Base-by-base conservation (phyloP, 108 stramenopile species). In the Schizochytrium sp. region DNA sequence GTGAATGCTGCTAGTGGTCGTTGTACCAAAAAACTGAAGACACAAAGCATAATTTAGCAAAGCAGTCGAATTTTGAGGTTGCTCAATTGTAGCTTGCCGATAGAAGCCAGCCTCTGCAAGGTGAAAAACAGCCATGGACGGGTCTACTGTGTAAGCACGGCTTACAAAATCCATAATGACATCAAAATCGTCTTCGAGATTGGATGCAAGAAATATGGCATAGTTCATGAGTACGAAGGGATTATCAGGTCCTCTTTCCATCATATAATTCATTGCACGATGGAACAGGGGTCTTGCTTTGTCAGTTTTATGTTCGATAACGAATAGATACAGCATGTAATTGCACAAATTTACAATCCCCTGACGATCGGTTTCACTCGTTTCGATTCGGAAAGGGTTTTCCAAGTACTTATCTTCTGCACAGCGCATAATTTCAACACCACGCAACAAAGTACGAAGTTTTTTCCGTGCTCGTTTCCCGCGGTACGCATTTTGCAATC, bases 311-410 rank as follows among this genome's bases (percentile, higher is more conserved):
- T 83, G 76, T n/a, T 83, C 76, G 3, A 83, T 83, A 10, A 28
- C 53, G 76, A 38, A 40, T 0, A 83, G 28, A 42, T 55, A 55
- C 8, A 83, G 28, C 76, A 83, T 83, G 3, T 83, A 83, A 53
- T 83, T 83, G 3, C 76, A 83, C 8, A 83, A 50, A 53, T 83
- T 83, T 47, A 83, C 76, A 42, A 83, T 83, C n/a, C 76, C 76
- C 55, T 55, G 50, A 38, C 15, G 47, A 28, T 83, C 47, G n/a
- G 76, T 83, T 38, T 40, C 76, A 38, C 53, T 83, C 50, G 47
- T 83, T 53, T 83, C 76, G 47, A 55, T 10, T n/a, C 47, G 50
- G 76, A 83, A 83, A 17, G 76, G 76, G 76, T 83, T 49, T 28
- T 83, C 76, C 15, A 83, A 28, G 76, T 83, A 83, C 76, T 49